Conservation (phyloP, 495 filamentous ascomycete species). For the Podospora bellae-mahoneyi region DNA sequence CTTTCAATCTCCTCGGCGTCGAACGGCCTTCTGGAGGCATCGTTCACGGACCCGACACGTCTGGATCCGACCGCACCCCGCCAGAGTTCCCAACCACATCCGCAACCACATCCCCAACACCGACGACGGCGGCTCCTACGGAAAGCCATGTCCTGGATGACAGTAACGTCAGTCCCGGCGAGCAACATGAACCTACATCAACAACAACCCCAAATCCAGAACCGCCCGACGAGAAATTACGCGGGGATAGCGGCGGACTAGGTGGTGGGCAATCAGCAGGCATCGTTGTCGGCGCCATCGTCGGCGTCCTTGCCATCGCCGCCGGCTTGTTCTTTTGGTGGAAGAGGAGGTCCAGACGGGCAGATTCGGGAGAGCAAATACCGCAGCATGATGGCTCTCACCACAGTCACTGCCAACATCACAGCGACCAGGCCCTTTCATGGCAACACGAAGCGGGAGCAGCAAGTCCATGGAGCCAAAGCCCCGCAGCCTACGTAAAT, state of each 20-base stretch:
- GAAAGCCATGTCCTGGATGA: not conserved
- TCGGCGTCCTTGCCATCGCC: not conserved
- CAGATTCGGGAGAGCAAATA: not conserved
- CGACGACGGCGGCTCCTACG: not conserved
- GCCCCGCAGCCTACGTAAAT: not conserved
- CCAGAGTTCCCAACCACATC: not conserved
- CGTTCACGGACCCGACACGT: not conserved
- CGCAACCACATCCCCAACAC: not conserved
- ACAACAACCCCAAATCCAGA: not conserved
- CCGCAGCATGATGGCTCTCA: not conserved
- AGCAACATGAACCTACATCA: not conserved
- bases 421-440: not conserved
- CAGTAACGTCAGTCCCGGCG: not conserved
- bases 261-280: not conserved
- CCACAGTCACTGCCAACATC: not conserved
- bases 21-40: not conserved
- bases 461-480: not conserved
- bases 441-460: not conserved
- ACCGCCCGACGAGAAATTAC: not conserved
- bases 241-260: not conserved
- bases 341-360: not conserved
- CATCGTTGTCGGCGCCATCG: not conserved
- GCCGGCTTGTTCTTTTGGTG: not conserved
- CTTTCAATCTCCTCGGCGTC: not conserved
- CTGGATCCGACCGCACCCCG: not conserved